Base-by-base conservation (phyloP, 805 yeast species). In the Myxozyma udenii region DNA sequence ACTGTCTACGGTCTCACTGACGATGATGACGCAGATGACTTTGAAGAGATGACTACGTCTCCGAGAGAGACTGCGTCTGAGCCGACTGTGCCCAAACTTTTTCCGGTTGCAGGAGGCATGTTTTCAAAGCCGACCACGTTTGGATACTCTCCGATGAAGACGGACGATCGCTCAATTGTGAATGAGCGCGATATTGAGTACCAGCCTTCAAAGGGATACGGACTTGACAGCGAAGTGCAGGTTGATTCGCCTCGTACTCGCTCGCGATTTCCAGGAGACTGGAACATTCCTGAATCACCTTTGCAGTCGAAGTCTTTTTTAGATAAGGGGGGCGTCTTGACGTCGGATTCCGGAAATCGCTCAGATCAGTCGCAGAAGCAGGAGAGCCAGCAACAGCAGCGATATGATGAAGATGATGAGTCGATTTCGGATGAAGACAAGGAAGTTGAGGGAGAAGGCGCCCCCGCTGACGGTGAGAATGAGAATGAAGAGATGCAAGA, bases 1-100 rank as follows among this genome's bases (percentile, higher is more conserved):
- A 88, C 96, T 71, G 79, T 86, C 4, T 93, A 97, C 96, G 98
- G 98, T 4, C 69, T 93, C 35, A 76, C 84, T 16, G 85, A 82
- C 58, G 87, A 83, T 23, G 81, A 76, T 21, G 80, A 76, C 37
- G 82, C 73, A 12, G 78, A 77, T 35, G 60, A 58, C 7, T 74
- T 79, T 38, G 88, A 81, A 57, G 74, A 72, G 9, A 74, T 21
- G 65, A 46, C 28, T 4, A 16, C 43, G 9, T 18, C 16, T 7
- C 45, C 33, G 16, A 37, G 41, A 18, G 14, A 5, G 12, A 3
- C 39, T 24, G 26, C 22, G 18, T 18, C 18, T 14, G 28, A 42
- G 32, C 25, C 49, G 1, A 12, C 21, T n/a, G 19, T 28, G 14
- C 50, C 33, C 14, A 9, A 9, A 19, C 26, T 37, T 42, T 24